Base-by-base conservation (phyloP, 2,329 filamentous ascomycete species). In the Clonostachys solani region DNA sequence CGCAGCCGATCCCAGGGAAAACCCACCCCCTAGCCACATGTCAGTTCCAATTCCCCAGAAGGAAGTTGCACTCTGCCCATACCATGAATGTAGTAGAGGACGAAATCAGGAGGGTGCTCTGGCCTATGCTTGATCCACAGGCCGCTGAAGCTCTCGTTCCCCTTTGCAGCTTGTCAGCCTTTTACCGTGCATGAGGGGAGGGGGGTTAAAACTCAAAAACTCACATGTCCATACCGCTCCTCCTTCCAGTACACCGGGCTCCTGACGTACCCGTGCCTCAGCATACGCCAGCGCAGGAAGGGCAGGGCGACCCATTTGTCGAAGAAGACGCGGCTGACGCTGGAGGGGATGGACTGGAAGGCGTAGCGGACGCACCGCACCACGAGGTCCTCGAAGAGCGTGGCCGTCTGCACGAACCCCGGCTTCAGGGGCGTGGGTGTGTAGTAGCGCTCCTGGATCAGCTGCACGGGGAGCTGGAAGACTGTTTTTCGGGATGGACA, bases 81-180 rank as follows among this genome's bases (percentile, higher is more conserved):
- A 85, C 86, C 89, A 61, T 95, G 89, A 38, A 81, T 80, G 61
- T 94, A 94, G 61, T 90, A 92, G 3, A 95, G 66, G n/a, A 91
- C 83, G 47, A 94, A 71, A 60, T 94, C 89, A 0, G 88, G 85
- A 46, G 78, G 72, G 43, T 73, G 67, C 37, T 74, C 70, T 15
- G 78, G 74, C 55, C 89, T 76, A 41, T 78, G 68, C 40, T 78
- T 77, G 43, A 91, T 80, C 83, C 87, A 92, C 5, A 92, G 66
- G 3, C 89, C 89, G 49, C 73, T 73, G 48, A 84, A 51, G 37
- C 54, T 50, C n/a, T 77, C 42, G 62, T 70, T 74, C 45, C 50
- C 58, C 54, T 56, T 23, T 15, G 29, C 50, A 44, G 51, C 7
- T 29, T 10, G 42, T 54, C 35, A 54, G n/a, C 17, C 17, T 33